These are phyloP conservation scores for Sporothrix pallida DNA, from an alignment of 2,329 filamentous ascomycete genomes.

Conservation along the genomic window DNA sequence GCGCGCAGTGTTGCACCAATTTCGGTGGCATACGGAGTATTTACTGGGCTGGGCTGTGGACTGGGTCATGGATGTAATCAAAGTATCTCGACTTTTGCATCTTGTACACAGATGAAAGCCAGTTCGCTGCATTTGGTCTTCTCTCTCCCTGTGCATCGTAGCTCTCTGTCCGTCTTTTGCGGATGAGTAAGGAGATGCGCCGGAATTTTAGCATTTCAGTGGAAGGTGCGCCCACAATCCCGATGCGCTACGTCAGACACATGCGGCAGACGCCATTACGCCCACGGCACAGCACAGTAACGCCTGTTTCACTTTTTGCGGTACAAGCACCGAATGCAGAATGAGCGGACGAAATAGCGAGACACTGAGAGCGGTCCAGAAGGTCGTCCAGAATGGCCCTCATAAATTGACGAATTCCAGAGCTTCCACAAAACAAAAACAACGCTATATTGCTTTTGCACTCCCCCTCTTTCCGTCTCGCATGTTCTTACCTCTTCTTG, in stretches of 20 bases:
- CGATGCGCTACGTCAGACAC: conserved; percentile 1
- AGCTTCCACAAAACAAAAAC: too few species aligned
- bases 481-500: neutral
- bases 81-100: too few species aligned
- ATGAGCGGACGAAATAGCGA: too few species aligned
- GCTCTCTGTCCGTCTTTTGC: neutral
- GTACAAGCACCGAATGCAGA: neutral
- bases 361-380: too few species aligned
- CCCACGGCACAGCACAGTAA: neutral
- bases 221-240: neutral
- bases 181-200: conserved; percentile 15
- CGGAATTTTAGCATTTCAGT: neutral
- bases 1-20: neutral
- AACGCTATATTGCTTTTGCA: conserved; percentile 1
- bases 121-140: neutral
- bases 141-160: neutral
- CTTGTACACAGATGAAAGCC: too few species aligned
- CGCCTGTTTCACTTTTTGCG: conserved; percentile 13
- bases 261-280: neutral
- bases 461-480: neutral
- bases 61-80: too few species aligned
- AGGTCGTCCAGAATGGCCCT: neutral
- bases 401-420: neutral
- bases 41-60: too few species aligned
- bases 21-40: too few species aligned